Base-by-base conservation (phyloP, 306 rosid genomes). In the Medicago ruthenica region DNA sequence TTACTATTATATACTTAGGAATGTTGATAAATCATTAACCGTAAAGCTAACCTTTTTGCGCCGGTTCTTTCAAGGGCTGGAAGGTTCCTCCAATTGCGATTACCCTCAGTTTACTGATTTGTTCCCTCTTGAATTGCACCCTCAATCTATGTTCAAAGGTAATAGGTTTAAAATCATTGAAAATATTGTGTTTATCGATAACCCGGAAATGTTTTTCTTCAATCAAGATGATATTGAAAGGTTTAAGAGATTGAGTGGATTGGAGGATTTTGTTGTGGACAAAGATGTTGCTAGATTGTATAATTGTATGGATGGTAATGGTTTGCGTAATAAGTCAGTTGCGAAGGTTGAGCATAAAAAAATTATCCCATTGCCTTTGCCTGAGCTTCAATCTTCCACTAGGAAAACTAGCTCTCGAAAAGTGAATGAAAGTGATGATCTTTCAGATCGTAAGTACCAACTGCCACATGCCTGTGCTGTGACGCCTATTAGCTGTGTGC, bases 211-310 rank as follows among this genome's bases (percentile, higher is more conserved):
- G 27, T 18, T 4, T 47, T 82, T 55, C 64, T 63, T 85, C 15
- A 85, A 55, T 42, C 40, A 63, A 18, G 87, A 82, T 73, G 96
- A 90, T 64, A 6, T 87, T 61, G 90, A 87, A 61, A 86, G 91
- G 83, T 93, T 89, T 77, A 90, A 84, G 89, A 86, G 86, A 86
- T 85, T 90, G 41, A 85, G 89, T 58, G 86, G 96, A 11, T 67
- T 90, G 44, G 70, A 85, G 70, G 92, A 75, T 70, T 74, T 92
- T 59, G 36, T 81, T 63, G 70, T 90, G 68, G 86, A 86, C 61
- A 77, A 60, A 55, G 86, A 88, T 54, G 82, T 79, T 57, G 79
- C 80, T 15, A 83, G 81, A 53, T 74, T 82, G 75, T 81, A 48
- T 48, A 14, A 68, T 76, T 44, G 67, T 66, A 39, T 66, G 16